These are phyloP conservation scores for Botrytis deweyae DNA, from an alignment of 2,329 filamentous ascomycete species.

Conservation along the genomic window DNA sequence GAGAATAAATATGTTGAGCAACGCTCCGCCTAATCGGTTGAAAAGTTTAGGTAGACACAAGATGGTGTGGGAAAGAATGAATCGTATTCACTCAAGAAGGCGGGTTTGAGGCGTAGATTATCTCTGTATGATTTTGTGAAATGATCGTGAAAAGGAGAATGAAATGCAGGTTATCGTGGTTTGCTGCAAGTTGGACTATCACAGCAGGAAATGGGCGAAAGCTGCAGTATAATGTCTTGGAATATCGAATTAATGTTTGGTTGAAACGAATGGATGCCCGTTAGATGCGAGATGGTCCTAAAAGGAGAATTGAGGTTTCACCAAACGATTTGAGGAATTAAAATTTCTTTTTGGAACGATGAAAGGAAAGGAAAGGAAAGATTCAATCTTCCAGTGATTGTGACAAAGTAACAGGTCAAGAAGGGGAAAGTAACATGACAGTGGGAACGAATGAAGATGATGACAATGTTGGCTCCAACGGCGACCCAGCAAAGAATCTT, in stretches of 20 bases:
- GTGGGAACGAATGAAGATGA: neutral
- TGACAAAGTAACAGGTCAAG: neutral
- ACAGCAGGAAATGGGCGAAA: constrained; percentile 16
- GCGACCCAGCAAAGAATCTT: neutral
- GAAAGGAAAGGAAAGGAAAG: constrained; percentile 18
- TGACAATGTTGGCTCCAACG: neutral
- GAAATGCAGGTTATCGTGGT: constrained; percentile 20
- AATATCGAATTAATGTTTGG: constrained; percentile 2
- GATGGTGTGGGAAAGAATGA: constrained; percentile 11
- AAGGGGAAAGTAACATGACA: neutral
- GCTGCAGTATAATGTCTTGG: constrained; percentile 18
- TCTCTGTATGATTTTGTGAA: constrained; percentile 11
- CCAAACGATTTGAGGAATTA: neutral
- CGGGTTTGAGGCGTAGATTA: neutral
- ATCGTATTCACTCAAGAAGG: neutral
- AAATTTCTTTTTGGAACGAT: neutral
- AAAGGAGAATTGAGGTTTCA: constrained; percentile 5
- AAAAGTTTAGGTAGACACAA: constrained; percentile 3
- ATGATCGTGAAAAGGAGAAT: constrained; percentile 3
- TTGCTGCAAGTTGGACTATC: constrained; percentile 15
- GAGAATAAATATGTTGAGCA: constrained; percentile 17
- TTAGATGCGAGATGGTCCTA: constrained; percentile 10
- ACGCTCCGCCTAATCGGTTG: constrained; percentile 10
- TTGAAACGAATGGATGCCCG: constrained; percentile 13
- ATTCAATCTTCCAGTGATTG: neutral